phyloP scores from a whole-genome alignment of 2,329 filamentous ascomycete genomes.

The Venturia aucupariae region DNA sequence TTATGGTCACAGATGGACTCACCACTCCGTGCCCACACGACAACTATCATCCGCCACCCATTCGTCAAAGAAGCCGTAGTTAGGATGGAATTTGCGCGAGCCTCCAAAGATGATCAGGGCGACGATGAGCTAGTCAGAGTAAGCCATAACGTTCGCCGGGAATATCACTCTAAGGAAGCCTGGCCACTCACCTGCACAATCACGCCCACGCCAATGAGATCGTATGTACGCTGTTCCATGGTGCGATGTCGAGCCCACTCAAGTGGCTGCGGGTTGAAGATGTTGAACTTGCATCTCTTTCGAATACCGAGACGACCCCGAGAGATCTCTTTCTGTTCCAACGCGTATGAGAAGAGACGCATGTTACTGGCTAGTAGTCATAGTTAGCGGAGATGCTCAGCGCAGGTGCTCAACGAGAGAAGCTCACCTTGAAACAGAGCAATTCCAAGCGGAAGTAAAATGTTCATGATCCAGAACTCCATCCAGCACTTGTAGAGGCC shows the following conservation, averaged over 20 bases:
- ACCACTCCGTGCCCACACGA: constrained; percentile 57
- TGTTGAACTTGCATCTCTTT: constrained; percentile 18
- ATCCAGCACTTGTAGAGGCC: constrained; percentile 39
- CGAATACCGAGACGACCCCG: constrained; percentile 34
- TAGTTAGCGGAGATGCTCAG: neutral
- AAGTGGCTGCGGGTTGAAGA: constrained; percentile 23
- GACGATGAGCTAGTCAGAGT: constrained; percentile 42
- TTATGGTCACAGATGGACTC: constrained; percentile 14
- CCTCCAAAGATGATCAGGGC: constrained; percentile 53
- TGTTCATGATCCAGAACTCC: constrained; percentile 60
- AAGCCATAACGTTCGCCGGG: neutral
- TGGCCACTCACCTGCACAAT: constrained; percentile 41
- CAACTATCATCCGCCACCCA: constrained; percentile 35
- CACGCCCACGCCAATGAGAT: constrained; percentile 47
- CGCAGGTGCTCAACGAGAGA: neutral
- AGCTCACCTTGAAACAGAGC: constrained; percentile 52
- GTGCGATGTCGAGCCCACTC: constrained; percentile 34
- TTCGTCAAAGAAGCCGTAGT: constrained; percentile 46
- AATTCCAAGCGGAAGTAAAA: constrained; percentile 55
- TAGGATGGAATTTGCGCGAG: constrained; percentile 54
- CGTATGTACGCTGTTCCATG: constrained; percentile 41
- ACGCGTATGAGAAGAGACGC: constrained; percentile 15
- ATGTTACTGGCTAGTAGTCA: constrained; percentile 15
- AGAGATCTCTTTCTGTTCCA: constrained; percentile 14
- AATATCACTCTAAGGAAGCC: neutral